Percentiles rank a stretch among this genome's conserved stretches.
These are phyloP conservation scores for Penicillium sp. DNA, from an alignment of 2,329 filamentous ascomycete genomes.

Conservation along the genomic window DNA sequence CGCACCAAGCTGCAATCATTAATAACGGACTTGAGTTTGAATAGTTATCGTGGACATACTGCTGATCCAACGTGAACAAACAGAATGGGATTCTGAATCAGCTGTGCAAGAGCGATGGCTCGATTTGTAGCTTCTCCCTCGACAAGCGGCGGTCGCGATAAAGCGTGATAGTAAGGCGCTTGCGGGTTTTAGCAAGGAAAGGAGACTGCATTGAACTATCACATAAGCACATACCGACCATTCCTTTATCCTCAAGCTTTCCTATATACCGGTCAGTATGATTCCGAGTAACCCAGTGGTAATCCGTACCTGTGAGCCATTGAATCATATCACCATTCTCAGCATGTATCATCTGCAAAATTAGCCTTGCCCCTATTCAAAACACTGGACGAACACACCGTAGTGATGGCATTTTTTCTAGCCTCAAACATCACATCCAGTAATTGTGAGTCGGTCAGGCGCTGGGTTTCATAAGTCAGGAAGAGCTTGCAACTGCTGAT, in stretches of 20 bases:
- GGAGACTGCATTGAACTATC: background rate
- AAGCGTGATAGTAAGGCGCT: conserved; percentile 44
- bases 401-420: conserved; percentile 8
- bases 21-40: background rate
- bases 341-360: conserved; percentile 44
- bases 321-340: conserved; percentile 49
- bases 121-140: conserved; percentile 50
- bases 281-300: background rate
- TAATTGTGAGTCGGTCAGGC: conserved; percentile 42
- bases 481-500: conserved; percentile 50
- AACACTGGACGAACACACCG: background rate
- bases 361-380: background rate
- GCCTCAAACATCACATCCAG: conserved; percentile 40
- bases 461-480: conserved; percentile 48
- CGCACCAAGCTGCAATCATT: conserved; percentile 40
- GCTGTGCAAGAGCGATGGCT: conserved; percentile 50
- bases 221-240: conserved; percentile 5
- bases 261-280: conserved; percentile 12
- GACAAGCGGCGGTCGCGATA: conserved; percentile 41
- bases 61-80: conserved; percentile 53
- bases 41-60: background rate
- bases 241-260: conserved; percentile 32
- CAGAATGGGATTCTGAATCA: conserved; percentile 53
- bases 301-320: conserved; percentile 23
- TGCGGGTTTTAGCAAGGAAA: conserved; percentile 16